Base-by-base conservation (phyloP, 2,329 filamentous ascomycete genomes). In the Phyllosticta citriasiana region DNA sequence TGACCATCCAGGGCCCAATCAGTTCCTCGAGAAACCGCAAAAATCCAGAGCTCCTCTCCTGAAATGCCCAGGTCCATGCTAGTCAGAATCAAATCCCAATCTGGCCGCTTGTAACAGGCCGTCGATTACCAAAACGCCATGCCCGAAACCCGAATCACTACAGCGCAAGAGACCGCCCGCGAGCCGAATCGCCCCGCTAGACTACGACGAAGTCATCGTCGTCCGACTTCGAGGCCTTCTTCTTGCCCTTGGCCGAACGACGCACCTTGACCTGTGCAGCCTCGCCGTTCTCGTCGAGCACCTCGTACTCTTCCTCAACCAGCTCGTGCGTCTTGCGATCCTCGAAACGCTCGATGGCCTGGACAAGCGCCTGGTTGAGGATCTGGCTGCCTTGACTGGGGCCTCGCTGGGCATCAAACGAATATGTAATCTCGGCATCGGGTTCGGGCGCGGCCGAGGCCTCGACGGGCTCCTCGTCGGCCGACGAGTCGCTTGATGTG, bases 281-380 rank as follows among this genome's bases (percentile, higher is more conserved):
- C 65, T 76, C 76, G 63, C 75, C 73, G 35, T 76, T 67, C 16
- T 68, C 65, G 58, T 78, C 78, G 65, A 75, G 79, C 66, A 76
- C 77, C 68, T 85, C 82, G 66, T 85, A 86, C 73, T 85, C 83
- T 61, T 78, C 77, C 73, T 80, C 81, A 70, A 84, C 79, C 55
- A 86, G 70, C 73, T 83, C 83, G 72, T 84, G 81, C 2, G 82
- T 85, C 72, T 83, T 80, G 66, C 79, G 79, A 64, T 79, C 80
- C 73, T 86, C 83, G 68, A 79, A 86, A 64, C 78, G 79, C 74
- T 83, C 79, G 51, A 85, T 79, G 1, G 83, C 83, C 70, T 82
- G 79, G 60, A 76, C 78, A 35, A 86, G 74, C 10, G 83, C 82
- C 16, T 76, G 75, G 63, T 80, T 80, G 56, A 86, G 75, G 68